Percentiles rank a stretch among this genome's conserved stretches.
Evolutionary conservation across 2,329 filamentous ascomycete genomes (phyloP).

Genomic region (Rhynchosporium secalis): DNA sequence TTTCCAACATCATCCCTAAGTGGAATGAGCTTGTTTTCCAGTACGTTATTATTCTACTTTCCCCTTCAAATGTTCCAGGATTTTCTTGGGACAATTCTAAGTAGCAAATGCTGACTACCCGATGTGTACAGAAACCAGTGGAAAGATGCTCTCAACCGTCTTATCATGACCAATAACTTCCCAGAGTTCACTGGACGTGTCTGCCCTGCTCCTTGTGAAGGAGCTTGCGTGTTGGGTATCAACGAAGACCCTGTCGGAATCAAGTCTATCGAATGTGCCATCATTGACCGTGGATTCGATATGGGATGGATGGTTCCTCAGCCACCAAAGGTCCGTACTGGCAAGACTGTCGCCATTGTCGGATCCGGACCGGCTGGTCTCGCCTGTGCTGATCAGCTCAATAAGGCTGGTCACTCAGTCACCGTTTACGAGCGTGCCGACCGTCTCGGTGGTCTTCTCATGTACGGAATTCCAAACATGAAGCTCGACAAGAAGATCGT

Average conservation of each 20-base stretch:
- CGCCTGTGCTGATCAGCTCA: slow-evolving; percentile 88
- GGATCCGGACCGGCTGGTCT: slow-evolving; percentile 92
- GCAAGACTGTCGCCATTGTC: slow-evolving; percentile 85
- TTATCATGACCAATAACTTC: slow-evolving; percentile 98
- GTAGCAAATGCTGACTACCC: not conserved
- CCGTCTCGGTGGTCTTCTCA: slow-evolving; percentile 85
- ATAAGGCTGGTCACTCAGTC: slow-evolving; percentile 84
- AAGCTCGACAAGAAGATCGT: slow-evolving; percentile 98
- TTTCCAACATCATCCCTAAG: slow-evolving; percentile 96
- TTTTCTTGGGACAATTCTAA: not conserved
- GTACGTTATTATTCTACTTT: no score
- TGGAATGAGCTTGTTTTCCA: slow-evolving; percentile 82
- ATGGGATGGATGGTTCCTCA: slow-evolving; percentile 96
- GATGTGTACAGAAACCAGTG: slow-evolving; percentile 60
- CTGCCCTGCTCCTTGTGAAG: slow-evolving; percentile 94
- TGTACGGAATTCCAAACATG: slow-evolving; percentile 99
- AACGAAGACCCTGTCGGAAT: slow-evolving; percentile 97
- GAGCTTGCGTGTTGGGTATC: slow-evolving; percentile 92
- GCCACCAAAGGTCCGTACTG: slow-evolving; percentile 76
- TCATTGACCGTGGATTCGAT: slow-evolving; percentile 95
- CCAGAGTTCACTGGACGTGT: slow-evolving; percentile 97
- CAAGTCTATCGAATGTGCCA: slow-evolving; percentile 97
- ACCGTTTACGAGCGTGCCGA: slow-evolving; percentile 94
- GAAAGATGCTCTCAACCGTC: slow-evolving; percentile 86
- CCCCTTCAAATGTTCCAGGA: no score